Evolutionary conservation across 148 eudicot genomes (phyloP).

Genomic region (Amaranthus hypochondriacus): DNA sequence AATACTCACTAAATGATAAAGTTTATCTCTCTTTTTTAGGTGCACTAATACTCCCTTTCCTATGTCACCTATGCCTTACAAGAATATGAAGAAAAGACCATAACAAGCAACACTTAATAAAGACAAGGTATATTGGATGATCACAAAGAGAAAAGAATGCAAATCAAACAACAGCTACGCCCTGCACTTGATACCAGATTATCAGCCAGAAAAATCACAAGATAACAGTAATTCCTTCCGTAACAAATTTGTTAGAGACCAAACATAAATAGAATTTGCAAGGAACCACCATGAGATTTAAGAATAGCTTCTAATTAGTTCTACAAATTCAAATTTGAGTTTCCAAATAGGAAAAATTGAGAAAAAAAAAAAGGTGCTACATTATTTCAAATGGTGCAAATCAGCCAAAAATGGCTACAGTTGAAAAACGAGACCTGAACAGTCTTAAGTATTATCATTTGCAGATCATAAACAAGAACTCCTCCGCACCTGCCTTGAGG

Average conservation of each 20-base stretch:
- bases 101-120: no score
- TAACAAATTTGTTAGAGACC: no score
- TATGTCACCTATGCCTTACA: no score
- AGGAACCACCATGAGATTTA: background rate
- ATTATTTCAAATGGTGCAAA: slow-evolving; percentile 6
- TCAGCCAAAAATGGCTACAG: slow-evolving; percentile 15
- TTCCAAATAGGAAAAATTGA: background rate
- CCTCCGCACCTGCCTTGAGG: slow-evolving; percentile 97
- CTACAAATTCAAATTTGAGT: background rate
- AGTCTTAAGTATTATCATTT: slow-evolving; percentile 90
- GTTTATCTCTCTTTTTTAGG: no score
- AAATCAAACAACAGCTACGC: background rate
- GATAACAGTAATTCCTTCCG: background rate
- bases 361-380: background rate
- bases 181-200: background rate
- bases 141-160: background rate
- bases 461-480: slow-evolving; percentile 82
- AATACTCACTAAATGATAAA: no score
- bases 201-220: background rate
- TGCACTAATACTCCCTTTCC: no score
- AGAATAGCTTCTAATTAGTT: background rate
- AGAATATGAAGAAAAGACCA: no score
- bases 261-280: background rate
- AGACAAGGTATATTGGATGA: no score
- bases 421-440: slow-evolving; percentile 67